Conservation (phyloP, 2,329 filamentous ascomycete species). For the Bimuria novae-zelandiae region DNA sequence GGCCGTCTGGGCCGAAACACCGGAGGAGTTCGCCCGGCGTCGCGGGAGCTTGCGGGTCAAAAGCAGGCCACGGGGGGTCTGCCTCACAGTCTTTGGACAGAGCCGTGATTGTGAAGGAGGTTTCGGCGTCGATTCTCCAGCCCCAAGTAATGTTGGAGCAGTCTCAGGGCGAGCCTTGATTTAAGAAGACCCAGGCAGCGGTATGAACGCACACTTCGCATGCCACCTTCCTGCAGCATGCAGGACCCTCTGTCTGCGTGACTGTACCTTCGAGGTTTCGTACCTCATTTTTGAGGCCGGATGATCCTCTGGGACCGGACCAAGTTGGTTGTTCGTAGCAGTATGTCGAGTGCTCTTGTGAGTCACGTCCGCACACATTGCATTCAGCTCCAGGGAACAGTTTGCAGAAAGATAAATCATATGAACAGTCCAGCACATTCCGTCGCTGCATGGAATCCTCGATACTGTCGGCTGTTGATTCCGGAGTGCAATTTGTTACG, state of each 20-base stretch:
- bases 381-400: no score
- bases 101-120: not conserved
- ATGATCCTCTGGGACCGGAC: not conserved
- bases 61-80: not conserved
- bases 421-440: not conserved
- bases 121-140: no score
- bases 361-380: not conserved
- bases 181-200: not conserved
- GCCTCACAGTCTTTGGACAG: not conserved
- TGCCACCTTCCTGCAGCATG: not conserved
- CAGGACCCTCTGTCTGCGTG: not conserved
- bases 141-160: no score
- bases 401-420: no score
- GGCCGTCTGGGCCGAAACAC: not conserved
- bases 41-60: no score
- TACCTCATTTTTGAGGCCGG: not conserved
- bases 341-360: not conserved
- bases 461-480: not conserved
- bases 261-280: not conserved
- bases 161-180: no score
- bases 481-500: not conserved
- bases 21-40: not conserved
- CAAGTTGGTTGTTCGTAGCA: not conserved
- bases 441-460: not conserved
- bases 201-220: not conserved